Percentiles rank a stretch among this genome's conserved stretches.
Conservation (phyloP, 1,284 basidiomycete genomes). For the Takashimella koratensis region DNA sequence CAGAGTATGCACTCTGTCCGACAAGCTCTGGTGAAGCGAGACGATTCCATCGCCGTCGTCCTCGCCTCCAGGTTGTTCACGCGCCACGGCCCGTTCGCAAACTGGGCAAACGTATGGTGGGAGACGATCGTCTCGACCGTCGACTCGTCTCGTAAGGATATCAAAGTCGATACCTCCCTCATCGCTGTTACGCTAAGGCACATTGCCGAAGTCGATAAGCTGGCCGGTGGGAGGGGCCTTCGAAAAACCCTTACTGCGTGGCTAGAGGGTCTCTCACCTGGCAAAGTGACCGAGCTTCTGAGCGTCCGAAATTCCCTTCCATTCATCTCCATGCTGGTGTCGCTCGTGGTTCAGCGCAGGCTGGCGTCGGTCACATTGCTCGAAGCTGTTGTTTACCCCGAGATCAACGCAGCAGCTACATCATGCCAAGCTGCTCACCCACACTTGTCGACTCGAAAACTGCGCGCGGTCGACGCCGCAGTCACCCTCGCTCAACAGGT, state of each 20-base stretch:
- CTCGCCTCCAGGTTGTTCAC: constrained; percentile 29
- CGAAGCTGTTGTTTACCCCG: constrained; percentile 28
- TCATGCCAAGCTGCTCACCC: constrained; percentile 19
- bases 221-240: constrained; percentile 16
- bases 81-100: constrained; percentile 30
- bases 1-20: constrained; percentile 28
- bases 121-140: constrained; percentile 23
- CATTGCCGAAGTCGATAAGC: constrained; percentile 23
- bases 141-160: constrained; percentile 9
- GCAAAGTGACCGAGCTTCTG: constrained; percentile 20
- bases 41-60: constrained; percentile 13
- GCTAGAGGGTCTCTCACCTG: constrained; percentile 18
- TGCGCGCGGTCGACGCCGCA: constrained; percentile 25
- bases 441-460: constrained; percentile 26
- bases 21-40: constrained; percentile 19
- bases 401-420: constrained; percentile 33
- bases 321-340: constrained; percentile 26
- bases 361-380: constrained; percentile 28
- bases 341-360: constrained; percentile 28
- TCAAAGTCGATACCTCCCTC: constrained; percentile 11
- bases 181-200: constrained; percentile 17
- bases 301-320: constrained; percentile 16
- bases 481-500: constrained; percentile 37
- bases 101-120: constrained; percentile 37
- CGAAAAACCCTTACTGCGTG: constrained; percentile 21